Evolutionary conservation across 148 eudicot genomes (phyloP).

Genomic region (Diospyros kaki): DNA sequence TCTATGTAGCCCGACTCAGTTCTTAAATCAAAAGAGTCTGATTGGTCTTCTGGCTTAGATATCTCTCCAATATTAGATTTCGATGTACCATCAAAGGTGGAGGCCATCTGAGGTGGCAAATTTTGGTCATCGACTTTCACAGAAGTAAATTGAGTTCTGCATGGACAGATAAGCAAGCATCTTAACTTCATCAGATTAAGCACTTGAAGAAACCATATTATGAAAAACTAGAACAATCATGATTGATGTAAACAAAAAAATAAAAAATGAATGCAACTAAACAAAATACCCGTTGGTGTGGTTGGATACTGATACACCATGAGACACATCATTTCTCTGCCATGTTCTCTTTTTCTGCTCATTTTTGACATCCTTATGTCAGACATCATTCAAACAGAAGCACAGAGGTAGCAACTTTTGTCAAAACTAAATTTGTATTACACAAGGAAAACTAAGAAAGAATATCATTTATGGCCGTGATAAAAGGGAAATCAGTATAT

Average conservation of each 20-base stretch:
- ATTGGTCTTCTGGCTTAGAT: constrained; percentile 30
- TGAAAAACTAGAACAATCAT: constrained; percentile 1
- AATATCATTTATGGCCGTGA: not conserved
- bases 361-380: constrained; percentile 1
- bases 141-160: constrained; percentile 60
- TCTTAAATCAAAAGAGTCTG: constrained; percentile 51
- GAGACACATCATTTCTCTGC: constrained; percentile 39
- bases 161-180: constrained; percentile 16
- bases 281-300: constrained; percentile 54
- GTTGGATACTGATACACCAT: constrained; percentile 33
- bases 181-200: constrained; percentile 7
- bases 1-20: constrained; percentile 50
- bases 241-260: not conserved
- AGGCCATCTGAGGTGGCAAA: constrained; percentile 49
- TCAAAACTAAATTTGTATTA: not conserved
- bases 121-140: constrained; percentile 31
- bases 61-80: constrained; percentile 27
- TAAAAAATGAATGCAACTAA: not conserved
- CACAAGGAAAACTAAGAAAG: not conserved
- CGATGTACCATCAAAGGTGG: constrained; percentile 42
- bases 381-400: not conserved
- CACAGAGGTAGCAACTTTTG: not conserved
- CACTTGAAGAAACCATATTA: not conserved
- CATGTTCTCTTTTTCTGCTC: constrained; percentile 64
- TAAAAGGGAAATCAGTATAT: not conserved